Conservation (phyloP, 192 early-diverging fungal species). For the Dispira simplex region DNA sequence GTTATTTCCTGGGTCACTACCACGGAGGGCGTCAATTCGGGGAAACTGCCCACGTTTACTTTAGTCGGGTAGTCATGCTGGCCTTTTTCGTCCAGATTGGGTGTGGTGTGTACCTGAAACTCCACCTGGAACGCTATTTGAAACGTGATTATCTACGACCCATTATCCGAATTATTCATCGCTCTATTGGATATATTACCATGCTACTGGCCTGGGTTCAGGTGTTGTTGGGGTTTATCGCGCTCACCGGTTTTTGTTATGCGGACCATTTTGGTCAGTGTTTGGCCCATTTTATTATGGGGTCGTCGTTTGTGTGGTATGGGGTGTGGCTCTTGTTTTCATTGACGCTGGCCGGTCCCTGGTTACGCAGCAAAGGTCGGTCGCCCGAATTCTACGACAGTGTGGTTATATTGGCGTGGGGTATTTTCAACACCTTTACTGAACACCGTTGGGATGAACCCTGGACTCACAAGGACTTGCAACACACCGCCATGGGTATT, state of each 20-base stretch:
- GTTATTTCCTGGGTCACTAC: constrained; percentile 42
- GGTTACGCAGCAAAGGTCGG: constrained; percentile 34
- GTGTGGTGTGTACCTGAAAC: constrained; percentile 39
- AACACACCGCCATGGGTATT: constrained; percentile 50
- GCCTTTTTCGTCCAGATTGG: constrained; percentile 29
- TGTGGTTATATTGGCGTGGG: constrained; percentile 44
- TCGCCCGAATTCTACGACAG: constrained; percentile 57
- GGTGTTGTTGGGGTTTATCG: constrained; percentile 46
- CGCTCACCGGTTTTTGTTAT: constrained; percentile 43
- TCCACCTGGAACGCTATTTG: constrained; percentile 36
- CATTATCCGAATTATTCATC: constrained; percentile 30
- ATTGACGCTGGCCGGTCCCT: constrained; percentile 37
- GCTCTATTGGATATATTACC: constrained; percentile 28
- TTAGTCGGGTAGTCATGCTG: constrained; percentile 43
- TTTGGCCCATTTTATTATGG: constrained; percentile 58
- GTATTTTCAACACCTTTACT: constrained; percentile 52
- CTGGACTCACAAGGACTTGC: constrained; percentile 51
- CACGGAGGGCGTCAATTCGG: constrained; percentile 43
- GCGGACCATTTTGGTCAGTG: constrained; percentile 45
- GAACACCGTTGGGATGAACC: constrained; percentile 40
- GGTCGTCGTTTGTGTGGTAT: constrained; percentile 50
- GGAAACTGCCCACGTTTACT: constrained; percentile 46
- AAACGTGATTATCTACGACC: constrained; percentile 30
- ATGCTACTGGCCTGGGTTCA: constrained; percentile 45
- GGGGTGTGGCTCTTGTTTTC: constrained; percentile 40